Evolutionary conservation across 2,329 filamentous ascomycete species (phyloP).

Genomic region (Coleophoma cylindrospora): DNA sequence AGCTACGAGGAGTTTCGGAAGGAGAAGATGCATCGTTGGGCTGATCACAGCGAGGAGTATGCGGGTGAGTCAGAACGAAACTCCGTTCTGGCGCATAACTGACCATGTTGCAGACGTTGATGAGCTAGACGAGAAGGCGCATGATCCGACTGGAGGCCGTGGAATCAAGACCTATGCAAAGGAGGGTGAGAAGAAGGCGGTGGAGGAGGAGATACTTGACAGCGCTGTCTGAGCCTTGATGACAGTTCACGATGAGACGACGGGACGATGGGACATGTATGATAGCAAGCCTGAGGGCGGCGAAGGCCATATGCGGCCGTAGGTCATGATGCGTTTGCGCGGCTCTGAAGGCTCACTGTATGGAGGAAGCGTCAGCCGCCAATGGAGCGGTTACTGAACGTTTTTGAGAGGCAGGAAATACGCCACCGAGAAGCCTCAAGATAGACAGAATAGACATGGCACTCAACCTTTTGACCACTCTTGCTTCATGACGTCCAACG

Average conservation of each 20-base stretch:
- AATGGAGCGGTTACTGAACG: neutral
- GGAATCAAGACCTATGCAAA: neutral
- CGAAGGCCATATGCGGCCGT: neutral
- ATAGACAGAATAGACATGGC: neutral
- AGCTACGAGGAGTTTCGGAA: slow-evolving; percentile 78
- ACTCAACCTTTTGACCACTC: no score
- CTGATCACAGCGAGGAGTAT: slow-evolving; percentile 17
- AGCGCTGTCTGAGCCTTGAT: neutral
- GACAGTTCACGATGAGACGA: neutral
- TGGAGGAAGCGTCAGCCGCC: neutral
- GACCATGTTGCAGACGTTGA: slow-evolving; percentile 7
- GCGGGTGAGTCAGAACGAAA: slow-evolving; percentile 11
- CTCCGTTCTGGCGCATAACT: neutral
- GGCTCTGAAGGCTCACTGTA: neutral
- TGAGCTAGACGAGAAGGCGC: slow-evolving; percentile 3
- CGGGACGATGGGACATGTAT: neutral
- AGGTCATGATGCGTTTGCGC: neutral
- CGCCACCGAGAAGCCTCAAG: neutral
- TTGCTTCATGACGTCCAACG: no score
- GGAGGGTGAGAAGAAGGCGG: neutral
- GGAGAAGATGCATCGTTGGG: slow-evolving; percentile 61
- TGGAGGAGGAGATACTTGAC: neutral
- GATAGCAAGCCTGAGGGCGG: neutral
- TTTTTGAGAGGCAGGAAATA: neutral
- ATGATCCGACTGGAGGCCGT: slow-evolving; percentile 9